These are phyloP conservation scores for Calonectria pauciramosa DNA, from an alignment of 2,329 filamentous ascomycete genomes.

Conservation along the genomic window DNA sequence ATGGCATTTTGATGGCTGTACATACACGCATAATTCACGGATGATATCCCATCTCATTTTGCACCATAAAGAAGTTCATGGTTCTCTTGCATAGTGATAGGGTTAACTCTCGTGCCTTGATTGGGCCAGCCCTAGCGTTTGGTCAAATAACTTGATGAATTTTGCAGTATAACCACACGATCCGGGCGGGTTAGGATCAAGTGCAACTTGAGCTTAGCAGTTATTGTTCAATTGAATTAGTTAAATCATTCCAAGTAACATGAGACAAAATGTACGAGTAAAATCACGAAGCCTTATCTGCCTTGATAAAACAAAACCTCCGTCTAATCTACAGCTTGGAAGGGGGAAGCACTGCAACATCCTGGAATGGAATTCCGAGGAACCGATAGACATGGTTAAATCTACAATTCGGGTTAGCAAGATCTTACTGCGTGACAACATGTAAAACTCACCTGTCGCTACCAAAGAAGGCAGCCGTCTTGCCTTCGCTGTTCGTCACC, in stretches of 20 bases:
- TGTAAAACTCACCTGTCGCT: slow-evolving; percentile 70
- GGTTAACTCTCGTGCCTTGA: background rate
- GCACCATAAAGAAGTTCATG: background rate
- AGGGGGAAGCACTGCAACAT: slow-evolving; percentile 57
- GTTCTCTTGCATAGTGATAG: background rate
- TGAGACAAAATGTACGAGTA: background rate
- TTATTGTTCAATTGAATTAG: background rate
- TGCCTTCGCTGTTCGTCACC: slow-evolving; percentile 70
- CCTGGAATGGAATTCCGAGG: slow-evolving; percentile 71
- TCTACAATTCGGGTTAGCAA: slow-evolving; percentile 51
- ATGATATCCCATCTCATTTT: slow-evolving; percentile 37
- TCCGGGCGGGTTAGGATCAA: too few relatives aligned
- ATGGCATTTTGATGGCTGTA: slow-evolving; percentile 31
- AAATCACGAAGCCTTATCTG: background rate
- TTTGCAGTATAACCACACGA: background rate
- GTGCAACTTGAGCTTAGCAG: too few relatives aligned
- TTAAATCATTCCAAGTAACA: background rate
- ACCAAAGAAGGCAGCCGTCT: slow-evolving; percentile 80
- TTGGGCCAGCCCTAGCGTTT: background rate
- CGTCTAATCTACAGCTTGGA: slow-evolving; percentile 51
- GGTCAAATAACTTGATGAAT: background rate
- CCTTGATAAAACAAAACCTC: background rate
- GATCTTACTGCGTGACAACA: too few relatives aligned
- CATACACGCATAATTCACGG: slow-evolving; percentile 34
- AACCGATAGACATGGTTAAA: slow-evolving; percentile 79